A percentile compares a stretch with the other conserved stretches of the same genome.
Conservation (phyloP, 345 rosid genomes). For the Raphanus raphanistrum region DNA sequence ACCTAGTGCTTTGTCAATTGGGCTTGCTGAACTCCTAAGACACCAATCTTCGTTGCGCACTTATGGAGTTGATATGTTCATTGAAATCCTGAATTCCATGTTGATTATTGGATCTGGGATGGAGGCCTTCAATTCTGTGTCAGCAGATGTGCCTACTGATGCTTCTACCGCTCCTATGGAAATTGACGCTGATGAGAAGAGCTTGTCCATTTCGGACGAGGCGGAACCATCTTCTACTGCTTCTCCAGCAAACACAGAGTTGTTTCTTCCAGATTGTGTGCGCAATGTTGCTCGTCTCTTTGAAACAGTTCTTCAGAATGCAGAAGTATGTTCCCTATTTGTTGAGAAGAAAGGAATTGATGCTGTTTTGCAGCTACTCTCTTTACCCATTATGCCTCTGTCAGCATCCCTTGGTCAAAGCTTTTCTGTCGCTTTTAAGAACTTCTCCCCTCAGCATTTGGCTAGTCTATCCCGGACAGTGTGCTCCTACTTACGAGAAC, state of each 20-base stretch:
- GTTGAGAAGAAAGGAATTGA: slow-evolving; percentile 95
- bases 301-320: slow-evolving; percentile 94
- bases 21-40: slow-evolving; percentile 92
- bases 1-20: slow-evolving; percentile 77
- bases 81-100: slow-evolving; percentile 70
- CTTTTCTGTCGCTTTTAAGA: slow-evolving; percentile 83
- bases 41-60: slow-evolving; percentile 87
- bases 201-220: slow-evolving; percentile 55
- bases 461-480: slow-evolving; percentile 77
- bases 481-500: slow-evolving; percentile 79
- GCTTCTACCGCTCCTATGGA: slow-evolving; percentile 82
- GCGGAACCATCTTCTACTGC: slow-evolving; percentile 61
- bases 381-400: slow-evolving; percentile 80
- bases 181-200: slow-evolving; percentile 74
- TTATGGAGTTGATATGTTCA: slow-evolving; percentile 86
- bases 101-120: slow-evolving; percentile 65
- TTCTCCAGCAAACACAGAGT: slow-evolving; percentile 52
- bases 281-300: slow-evolving; percentile 83
- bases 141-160: slow-evolving; percentile 47
- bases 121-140: slow-evolving; percentile 49
- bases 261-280: slow-evolving; percentile 80
- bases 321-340: slow-evolving; percentile 86
- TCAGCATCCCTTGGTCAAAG: slow-evolving; percentile 80
- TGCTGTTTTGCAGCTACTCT: slow-evolving; percentile 70
- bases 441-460: slow-evolving; percentile 88